Evolutionary conservation across 1,139 yeast genomes (phyloP), one percentile per base, ranked within the genome.

Genomic region (Kurtzmaniella quercitrusa): DNA sequence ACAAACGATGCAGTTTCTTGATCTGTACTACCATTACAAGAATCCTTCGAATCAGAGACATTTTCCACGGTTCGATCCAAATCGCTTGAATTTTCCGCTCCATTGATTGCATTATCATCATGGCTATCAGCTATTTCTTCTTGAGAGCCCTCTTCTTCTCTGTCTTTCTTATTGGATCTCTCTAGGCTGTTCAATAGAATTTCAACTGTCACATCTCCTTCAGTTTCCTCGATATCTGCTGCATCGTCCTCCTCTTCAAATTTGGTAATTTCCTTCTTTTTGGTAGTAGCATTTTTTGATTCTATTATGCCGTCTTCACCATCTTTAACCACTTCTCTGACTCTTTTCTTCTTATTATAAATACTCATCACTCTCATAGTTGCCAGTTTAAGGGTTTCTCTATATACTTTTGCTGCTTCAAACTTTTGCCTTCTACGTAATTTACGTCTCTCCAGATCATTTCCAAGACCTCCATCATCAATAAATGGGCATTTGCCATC

Each of bases 401-500:
- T 61, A 53, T 71, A 72, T n/a, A 62, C 63, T 42, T 65, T 62
- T 14, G 71, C 60, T 10, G 71, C 72, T 43, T 68, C 73, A 46
- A 68, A 70, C 49, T 70, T 72, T 45, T 64, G 72, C 37, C 56
- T 41, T 41, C 78, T 60, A 50, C 73, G 65, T 34, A 60, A 50
- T 48, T 58, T 63, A 49, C 69, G 70, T 36, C 73, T 58, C 31
- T 70, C 74, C 52, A 59, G 60, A 49, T 68, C 67, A 34, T 70
- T 75, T 3, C 41, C 46, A 10, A 14, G 16, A 1, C 63, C 50
- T 3, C 58, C 60, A 55, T 81, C 85, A 42, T 71, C 69, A 9
- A 81, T 69, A 59, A 85, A 85, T 1, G 94, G 94, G 51, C 91
- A 85, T 52, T 82, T 75, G 2, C 91, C 93, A 67, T 69, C 83